phyloP scores from a whole-genome alignment of 2,329 filamentous ascomycete genomes.

The Scopulariopsis brevicaulis region DNA sequence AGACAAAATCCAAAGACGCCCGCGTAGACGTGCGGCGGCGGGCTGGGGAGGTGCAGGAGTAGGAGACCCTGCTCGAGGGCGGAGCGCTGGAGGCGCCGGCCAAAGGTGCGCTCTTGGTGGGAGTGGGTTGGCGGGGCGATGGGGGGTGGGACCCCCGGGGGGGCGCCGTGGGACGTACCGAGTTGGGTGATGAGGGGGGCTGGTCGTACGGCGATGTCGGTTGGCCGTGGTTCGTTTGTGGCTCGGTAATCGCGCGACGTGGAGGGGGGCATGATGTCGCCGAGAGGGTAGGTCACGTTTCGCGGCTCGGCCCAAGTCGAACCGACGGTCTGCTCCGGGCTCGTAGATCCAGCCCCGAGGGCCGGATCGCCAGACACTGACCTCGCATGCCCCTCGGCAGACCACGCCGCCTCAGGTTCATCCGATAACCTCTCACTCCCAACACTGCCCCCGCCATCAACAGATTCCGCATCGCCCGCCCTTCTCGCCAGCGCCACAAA shows the following conservation, averaged over 20 bases:
- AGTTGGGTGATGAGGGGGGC: constrained; percentile 26
- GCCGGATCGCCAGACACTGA: background rate
- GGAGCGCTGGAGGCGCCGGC: constrained; percentile 56
- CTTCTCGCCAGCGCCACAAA: constrained; percentile 44
- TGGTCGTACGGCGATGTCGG: background rate
- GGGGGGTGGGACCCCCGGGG: constrained; percentile 18
- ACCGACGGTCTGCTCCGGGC: background rate
- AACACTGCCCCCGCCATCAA: constrained; percentile 6
- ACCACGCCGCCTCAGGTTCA: background rate
- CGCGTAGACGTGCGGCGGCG: constrained; percentile 34
- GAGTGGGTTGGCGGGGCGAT: constrained; percentile 42
- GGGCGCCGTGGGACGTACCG: constrained; percentile 15
- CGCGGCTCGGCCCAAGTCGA: background rate
- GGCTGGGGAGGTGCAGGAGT: constrained; percentile 38
- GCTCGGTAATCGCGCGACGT: constrained; percentile 1
- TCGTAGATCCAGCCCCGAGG: background rate
- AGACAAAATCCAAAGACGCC: constrained; percentile 60
- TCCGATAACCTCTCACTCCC: constrained; percentile 10
- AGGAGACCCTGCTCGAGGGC: constrained; percentile 51
- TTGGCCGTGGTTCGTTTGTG: background rate
- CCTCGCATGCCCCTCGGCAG: background rate
- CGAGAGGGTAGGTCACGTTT: background rate
- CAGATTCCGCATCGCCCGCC: constrained; percentile 14
- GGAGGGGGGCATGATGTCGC: background rate
- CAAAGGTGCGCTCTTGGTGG: constrained; percentile 55